Evolutionary conservation across 306 rosid species (phyloP), one percentile per base, ranked within the genome.

Genomic region (Quillaja saponaria): DNA sequence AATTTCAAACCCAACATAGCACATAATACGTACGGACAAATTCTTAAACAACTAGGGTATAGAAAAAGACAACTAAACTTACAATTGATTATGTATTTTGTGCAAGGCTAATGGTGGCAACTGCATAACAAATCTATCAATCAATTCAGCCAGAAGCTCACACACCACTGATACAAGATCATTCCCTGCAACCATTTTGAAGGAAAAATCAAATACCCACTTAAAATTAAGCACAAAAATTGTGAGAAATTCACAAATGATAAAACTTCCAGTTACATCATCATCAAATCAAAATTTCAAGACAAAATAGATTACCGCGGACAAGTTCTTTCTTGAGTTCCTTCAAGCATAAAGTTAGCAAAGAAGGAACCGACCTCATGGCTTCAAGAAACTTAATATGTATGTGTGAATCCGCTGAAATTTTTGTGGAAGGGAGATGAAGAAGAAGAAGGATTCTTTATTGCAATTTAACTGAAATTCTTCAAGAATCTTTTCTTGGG

Each of bases 91-190:
- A 18, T 77, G 85, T 37, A 88, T 64, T 53, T 72, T 84, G 17
- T 55, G 74, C 63, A 91, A 66, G 5, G 73, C 72, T 56, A 84
- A 5, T 25, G 95, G 96, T 28, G 88, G 85, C 53, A 75, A 71
- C 49, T 58, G 64, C 46, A n/a, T 58, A 58, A 78, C 77, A 13
- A 88, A 70, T 49, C 63, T 15, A 60, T 86, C 69, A 15, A 88
- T 39, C 31, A 91, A 67, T 49, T 88, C 31, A 35, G 61, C 39
- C 3, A 90, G 90, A 58, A 91, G 82, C 21, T 75, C 77, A 38
- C 64, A 41, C 10, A 82, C 15, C 49, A 40, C 78, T 3, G 71
- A 65, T n/a, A 80, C 60, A 64, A 75, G 55, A 21, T 72, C 83
- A 71, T 77, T 83, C 3, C 83, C 97, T 82, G 75, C 50, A 66